Evolutionary conservation across 495 filamentous ascomycete genomes (phyloP).

Genomic region (Alectoria sarmentosa): DNA sequence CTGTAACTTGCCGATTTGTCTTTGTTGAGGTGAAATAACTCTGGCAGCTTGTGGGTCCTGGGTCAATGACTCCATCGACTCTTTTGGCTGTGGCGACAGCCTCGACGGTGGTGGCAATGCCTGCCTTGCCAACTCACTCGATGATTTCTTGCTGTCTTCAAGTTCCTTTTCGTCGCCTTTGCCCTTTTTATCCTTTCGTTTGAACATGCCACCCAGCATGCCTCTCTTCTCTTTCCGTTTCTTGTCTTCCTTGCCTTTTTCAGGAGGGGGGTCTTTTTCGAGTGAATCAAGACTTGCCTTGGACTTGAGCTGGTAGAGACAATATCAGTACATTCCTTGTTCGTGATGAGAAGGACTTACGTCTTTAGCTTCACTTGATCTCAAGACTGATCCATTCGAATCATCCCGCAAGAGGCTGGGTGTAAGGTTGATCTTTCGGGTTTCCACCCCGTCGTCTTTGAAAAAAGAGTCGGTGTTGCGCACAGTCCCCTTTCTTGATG

Average conservation of each 20-base stretch:
- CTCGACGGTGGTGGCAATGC: neutral
- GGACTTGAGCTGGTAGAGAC: conserved; percentile 20
- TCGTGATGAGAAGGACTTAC: conserved; percentile 26
- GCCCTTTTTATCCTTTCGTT: conserved; percentile 83
- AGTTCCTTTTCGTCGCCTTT: conserved; percentile 61
- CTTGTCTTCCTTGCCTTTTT: conserved; percentile 65
- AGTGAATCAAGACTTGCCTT: conserved; percentile 42
- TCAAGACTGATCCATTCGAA: conserved; percentile 45
- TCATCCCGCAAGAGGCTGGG: conserved; percentile 92
- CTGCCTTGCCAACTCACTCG: conserved; percentile 44
- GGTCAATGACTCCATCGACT: conserved; percentile 41
- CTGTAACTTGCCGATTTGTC: conserved; percentile 66
- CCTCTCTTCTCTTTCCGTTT: conserved; percentile 92
- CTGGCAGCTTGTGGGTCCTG: conserved; percentile 34
- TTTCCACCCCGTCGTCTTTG: conserved; percentile 90
- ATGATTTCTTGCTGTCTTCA: conserved; percentile 55
- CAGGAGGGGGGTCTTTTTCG: conserved; percentile 47
- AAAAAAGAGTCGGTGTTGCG: conserved; percentile 94
- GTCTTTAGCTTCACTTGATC: conserved; percentile 59
- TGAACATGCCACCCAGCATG: conserved; percentile 92
- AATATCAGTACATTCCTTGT: neutral
- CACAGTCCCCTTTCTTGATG: conserved; percentile 75
- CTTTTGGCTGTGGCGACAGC: conserved; percentile 43
- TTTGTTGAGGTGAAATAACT: conserved; percentile 34
- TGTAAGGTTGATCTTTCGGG: conserved; percentile 94